These are phyloP conservation scores for Epichloe hybrida DNA, from an alignment of 2,329 filamentous ascomycete genomes.

Conservation along the genomic window DNA sequence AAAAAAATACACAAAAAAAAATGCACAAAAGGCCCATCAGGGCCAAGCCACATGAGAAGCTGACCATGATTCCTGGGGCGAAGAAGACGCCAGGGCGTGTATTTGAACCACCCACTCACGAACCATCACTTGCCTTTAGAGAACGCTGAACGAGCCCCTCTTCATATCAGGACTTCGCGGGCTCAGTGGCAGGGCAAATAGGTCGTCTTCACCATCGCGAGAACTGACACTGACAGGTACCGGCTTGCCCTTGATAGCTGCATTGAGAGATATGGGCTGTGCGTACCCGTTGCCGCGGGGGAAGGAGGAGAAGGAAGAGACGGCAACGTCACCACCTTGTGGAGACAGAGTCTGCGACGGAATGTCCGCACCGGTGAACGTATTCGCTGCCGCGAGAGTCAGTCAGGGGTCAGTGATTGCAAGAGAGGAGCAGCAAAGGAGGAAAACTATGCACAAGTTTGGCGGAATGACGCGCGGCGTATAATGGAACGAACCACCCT, in stretches of 20 bases:
- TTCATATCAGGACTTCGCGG: constrained; percentile 77
- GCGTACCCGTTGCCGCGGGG: constrained; percentile 9
- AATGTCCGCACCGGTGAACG: constrained; percentile 19
- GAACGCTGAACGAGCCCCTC: constrained; percentile 55
- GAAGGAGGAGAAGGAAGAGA: constrained; percentile 23
- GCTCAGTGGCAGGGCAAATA: constrained; percentile 80
- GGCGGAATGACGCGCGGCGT: too few relatives aligned
- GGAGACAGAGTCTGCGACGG: constrained; percentile 21
- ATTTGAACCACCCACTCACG: not conserved
- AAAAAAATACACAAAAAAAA: not conserved
- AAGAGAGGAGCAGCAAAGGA: not conserved
- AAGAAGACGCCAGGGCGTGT: not conserved
- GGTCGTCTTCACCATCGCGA: constrained; percentile 49
- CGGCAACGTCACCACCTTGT: constrained; percentile 19
- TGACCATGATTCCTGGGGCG: not conserved
- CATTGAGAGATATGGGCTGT: constrained; percentile 21
- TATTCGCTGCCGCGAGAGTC: constrained; percentile 17
- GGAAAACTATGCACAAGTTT: not conserved
- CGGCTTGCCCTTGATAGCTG: constrained; percentile 14
- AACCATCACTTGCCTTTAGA: not conserved
- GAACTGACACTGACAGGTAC: constrained; percentile 9
- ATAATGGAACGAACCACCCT: constrained; percentile 8
- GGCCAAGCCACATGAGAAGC: not conserved
- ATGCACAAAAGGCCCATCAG: not conserved
- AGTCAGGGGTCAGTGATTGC: not conserved